phyloP scores from a whole-genome alignment of 257 asterid species.

The Lavandula angustifolia region DNA sequence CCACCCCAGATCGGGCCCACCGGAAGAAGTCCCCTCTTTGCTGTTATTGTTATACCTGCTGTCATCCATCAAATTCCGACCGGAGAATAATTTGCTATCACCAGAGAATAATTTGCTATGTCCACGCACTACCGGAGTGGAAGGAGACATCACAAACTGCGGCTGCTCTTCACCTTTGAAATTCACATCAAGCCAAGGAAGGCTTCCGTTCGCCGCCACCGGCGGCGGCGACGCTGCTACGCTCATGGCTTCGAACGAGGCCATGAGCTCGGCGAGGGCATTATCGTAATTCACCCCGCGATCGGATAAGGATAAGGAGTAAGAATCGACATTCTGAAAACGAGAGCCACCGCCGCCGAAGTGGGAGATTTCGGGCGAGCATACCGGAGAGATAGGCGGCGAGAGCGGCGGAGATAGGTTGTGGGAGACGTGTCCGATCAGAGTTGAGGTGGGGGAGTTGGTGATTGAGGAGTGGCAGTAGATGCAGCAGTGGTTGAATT shows the following conservation, averaged over 20 bases:
- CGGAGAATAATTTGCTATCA: conserved; percentile 35
- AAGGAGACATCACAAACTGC: conserved; percentile 69
- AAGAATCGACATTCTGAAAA: conserved; percentile 29
- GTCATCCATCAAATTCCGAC: conserved; percentile 50
- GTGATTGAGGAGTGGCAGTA: conserved; percentile 54
- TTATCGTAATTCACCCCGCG: conserved; percentile 47
- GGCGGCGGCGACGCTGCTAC: conserved; percentile 9
- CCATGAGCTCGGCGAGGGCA: conserved; percentile 61
- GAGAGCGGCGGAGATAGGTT: conserved; percentile 56
- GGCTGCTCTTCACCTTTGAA: conserved; percentile 46
- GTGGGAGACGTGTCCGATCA: conserved; percentile 51
- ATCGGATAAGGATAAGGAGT: conserved; percentile 20
- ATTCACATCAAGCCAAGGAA: conserved; percentile 59
- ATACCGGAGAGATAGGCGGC: conserved; percentile 60
- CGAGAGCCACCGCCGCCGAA: conserved; percentile 27
- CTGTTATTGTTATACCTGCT: conserved; percentile 35
- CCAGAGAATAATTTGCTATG: conserved; percentile 21
- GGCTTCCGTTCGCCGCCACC: conserved; percentile 1
- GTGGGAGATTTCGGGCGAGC: conserved; percentile 30
- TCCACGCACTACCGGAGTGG: conserved; percentile 43
- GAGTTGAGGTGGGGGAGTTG: conserved; percentile 70
- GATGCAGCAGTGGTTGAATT: conserved; percentile 49
- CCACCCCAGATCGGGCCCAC: conserved; percentile 93
- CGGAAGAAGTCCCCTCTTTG: conserved; percentile 36
- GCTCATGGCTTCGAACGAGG: conserved; percentile 63